phyloP scores from a whole-genome alignment of 2,329 filamentous ascomycete genomes.

The Exophiala calicioides region DNA sequence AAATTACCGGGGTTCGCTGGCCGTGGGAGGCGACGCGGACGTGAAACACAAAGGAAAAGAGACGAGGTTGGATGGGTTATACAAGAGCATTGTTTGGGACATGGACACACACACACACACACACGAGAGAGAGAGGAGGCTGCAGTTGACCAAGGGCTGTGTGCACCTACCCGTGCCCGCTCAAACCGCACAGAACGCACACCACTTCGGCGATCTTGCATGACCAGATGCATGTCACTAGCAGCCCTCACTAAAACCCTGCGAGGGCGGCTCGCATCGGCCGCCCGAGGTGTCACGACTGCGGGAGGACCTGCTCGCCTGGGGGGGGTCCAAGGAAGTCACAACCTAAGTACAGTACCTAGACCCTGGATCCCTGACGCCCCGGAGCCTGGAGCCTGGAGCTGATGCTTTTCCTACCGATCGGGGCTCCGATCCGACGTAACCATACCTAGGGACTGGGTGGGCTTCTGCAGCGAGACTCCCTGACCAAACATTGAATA shows the following conservation, averaged over 20 bases:
- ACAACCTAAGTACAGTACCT: too few relatives aligned
- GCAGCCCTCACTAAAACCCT: slow-evolving; percentile 1
- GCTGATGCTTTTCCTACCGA: too few relatives aligned
- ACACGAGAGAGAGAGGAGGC: too few relatives aligned
- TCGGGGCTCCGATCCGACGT: too few relatives aligned
- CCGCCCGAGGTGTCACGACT: slow-evolving; percentile 10
- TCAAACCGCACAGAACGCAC: slow-evolving; percentile 8
- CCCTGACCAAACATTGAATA: too few relatives aligned
- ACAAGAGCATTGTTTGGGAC: slow-evolving; percentile 6
- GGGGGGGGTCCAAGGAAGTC: too few relatives aligned
- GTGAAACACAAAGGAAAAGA: slow-evolving; percentile 3
- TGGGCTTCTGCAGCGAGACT: too few relatives aligned
- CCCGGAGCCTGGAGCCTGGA: not conserved
- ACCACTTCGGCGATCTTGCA: slow-evolving; percentile 21
- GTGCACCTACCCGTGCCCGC: too few relatives aligned
- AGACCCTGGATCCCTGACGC: slow-evolving; percentile 5
- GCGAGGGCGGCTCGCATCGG: slow-evolving; percentile 22
- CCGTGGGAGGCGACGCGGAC: not conserved
- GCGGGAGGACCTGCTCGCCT: not conserved
- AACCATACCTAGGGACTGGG: too few relatives aligned
- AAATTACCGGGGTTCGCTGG: not conserved
- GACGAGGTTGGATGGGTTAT: slow-evolving; percentile 8
- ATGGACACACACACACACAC: too few relatives aligned
- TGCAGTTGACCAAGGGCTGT: too few relatives aligned
- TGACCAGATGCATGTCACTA: slow-evolving; percentile 14